Evolutionary conservation across 768 basidiomycete genomes (phyloP), one percentile per base, ranked within the genome.

Genomic region (Megacollybia marginata): DNA sequence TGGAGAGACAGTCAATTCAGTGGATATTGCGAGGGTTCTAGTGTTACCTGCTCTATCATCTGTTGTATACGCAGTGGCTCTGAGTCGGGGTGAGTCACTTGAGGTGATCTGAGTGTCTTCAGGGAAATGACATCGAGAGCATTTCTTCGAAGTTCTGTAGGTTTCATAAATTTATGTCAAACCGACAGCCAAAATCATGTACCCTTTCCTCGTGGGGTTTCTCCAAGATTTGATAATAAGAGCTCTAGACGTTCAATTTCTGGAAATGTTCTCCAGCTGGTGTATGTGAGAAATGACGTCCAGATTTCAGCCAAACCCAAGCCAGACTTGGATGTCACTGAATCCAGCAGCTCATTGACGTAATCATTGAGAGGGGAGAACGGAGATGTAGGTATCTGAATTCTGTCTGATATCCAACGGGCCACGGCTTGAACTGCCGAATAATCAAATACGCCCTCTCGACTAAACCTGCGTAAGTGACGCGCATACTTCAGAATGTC

Each of bases 281-380:
- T 15, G 18, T 13, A 15, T 18, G 38, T 31, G 44, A 65, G 72
- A 48, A 83, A 63, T 6, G 60, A 62, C 11, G 72, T 68, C 92
- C 92, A 95, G 33, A 95, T 78, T 18, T 82, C 72, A 16, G 76
- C 66, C 61, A 93, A 68, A 19, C 85, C 87, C 20, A 80, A 70
- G 4, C 94, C 93, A n/a, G 79, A 75, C 7, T 80, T 79, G 13
- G 82, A 73, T 2, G 76, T 77, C 13, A 87, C 69, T 3, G 69
- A 59, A 5, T 71, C 63, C 34, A 73, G 68, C 3, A 94, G 67
- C 6, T 58, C 56, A 32, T 65, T 50, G 6, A 68, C 67, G 23
- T 62, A 56, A n/a, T 48, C 45, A 9, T 55, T 57, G 31, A 82
- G 57, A 20, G 57, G 47, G 1, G 49, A 38, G 46, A 79, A 75